Base-by-base conservation (phyloP, 2,329 filamentous ascomycete genomes). In the Phyllosticta ampelicida region DNA sequence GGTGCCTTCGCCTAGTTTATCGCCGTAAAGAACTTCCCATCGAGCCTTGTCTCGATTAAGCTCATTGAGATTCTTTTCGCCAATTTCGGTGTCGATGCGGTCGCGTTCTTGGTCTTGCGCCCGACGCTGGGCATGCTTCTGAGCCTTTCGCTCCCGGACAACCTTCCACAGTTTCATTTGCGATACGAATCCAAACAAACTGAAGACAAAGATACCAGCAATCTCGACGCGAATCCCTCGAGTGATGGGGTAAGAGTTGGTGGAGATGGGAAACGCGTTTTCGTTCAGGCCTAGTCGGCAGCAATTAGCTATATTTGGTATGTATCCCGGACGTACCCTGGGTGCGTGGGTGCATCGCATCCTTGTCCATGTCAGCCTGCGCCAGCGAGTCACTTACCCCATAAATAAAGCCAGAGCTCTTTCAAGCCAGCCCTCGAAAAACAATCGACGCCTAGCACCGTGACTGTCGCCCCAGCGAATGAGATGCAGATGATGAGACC, bases 331-430 rank as follows among this genome's bases (percentile, higher is more conserved):
- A 44, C 36, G 36, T 44, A 44, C 36, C 20, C 50, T 51, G 50
- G 20, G 11, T 16, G 50, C 26, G 18, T 51, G 3, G n/a, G 19
- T 49, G n/a, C n/a, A 20, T 13, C 50, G n/a, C 16, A 23, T 23
- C 50, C 26, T 23, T 51, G 21, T 51, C 21, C 20, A 44, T 44
- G 36, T 44, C 36, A 44, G 36, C 36, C 36, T 44, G 36, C 19
- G 8, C 23, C 23, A 58, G 51, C 20, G 26, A 21, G 18, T 60
- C 16, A 69, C 79, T 71, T 69, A 83, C 80, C 76, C 92, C 92
- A 97, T 44, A 95, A 79, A 69, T 95, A 97, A 5, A 89, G 80
- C 92, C 92, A 97, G 64, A 96, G 96, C 70, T 97, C 92, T 71
- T 96, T 96, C 65, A 95, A 75, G 0, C 92, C 92, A n/a, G 90